Evolutionary conservation across 1,139 yeast genomes (phyloP), one percentile per base, ranked within the genome.

Genomic region (Yamadazyma epiphylla): DNA sequence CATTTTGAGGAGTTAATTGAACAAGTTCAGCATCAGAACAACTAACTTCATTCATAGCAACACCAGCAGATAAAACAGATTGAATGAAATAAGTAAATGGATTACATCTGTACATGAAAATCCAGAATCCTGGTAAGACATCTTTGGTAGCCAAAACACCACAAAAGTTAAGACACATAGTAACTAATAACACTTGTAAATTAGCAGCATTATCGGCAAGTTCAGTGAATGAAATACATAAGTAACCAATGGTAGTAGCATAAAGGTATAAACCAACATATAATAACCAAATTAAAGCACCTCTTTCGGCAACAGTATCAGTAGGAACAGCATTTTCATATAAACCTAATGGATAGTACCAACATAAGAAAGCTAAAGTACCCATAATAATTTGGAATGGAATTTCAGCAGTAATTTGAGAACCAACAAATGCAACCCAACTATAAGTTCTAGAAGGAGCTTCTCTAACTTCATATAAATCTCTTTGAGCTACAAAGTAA

Each of bases 391-490:
- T 26, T 32, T 60, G 63, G 48, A 46, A 59, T 13, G 67, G 65
- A 29, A 63, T 41, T 43, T 63, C 70, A 5, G 60, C 53, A 9
- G 65, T 51, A 29, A 62, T 49, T 38, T 60, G 67, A 25, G 55
- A 62, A 26, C 50, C 26, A 27, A 63, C 57, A 38, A 72, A 72
- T 0, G 74, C 65, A 32, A 57, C 41, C 77, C 78, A 72, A 38
- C 65, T 49, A 47, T 67, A 72, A 4, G 78, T 66, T 45, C 68
- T 68, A 0, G 77, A 70, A 14, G 95, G 95, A 24, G 94, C 76
- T 57, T 88, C 96, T 53, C 95, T 77, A n/a, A 81, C 89, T 53
- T 86, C 95, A 52, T 85, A 88, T 28, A 88, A 63, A 45, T 78
- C 78, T 59, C 96, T 77, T 55, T 83, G 94, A 28, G 61, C 55